phyloP scores from a whole-genome alignment of 768 basidiomycete genomes.

The Trametes maxima region DNA sequence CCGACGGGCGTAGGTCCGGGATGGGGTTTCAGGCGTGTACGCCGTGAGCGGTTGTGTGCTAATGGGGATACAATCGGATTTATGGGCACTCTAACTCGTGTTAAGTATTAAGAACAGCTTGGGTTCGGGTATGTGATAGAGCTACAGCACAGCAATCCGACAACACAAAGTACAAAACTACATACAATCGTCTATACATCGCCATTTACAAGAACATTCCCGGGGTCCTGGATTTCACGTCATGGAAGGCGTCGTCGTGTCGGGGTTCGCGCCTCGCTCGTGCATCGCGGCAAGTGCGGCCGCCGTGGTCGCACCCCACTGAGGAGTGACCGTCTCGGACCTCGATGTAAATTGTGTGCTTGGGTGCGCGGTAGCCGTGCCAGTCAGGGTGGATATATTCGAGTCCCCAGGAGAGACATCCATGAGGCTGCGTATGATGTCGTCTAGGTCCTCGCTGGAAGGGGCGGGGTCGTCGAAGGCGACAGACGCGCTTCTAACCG shows the following conservation, averaged over 20 bases:
- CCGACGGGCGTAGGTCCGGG: background rate
- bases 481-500: slow-evolving; percentile 40
- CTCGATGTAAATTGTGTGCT: slow-evolving; percentile 5
- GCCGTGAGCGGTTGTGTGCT: background rate
- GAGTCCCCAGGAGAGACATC: slow-evolving; percentile 6
- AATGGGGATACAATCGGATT: no score
- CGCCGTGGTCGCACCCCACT: slow-evolving; percentile 3
- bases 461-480: slow-evolving; percentile 37
- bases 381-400: background rate
- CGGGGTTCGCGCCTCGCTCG: background rate
- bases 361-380: background rate
- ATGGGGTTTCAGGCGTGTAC: background rate
- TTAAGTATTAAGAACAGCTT: no score
- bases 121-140: background rate
- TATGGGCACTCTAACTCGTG: no score
- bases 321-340: slow-evolving; percentile 21
- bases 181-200: background rate
- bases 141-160: background rate
- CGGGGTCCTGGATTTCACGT: background rate
- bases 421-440: slow-evolving; percentile 47
- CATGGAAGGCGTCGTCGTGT: background rate
- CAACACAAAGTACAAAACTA: background rate
- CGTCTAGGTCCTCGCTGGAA: slow-evolving; percentile 41
- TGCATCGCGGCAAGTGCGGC: background rate
- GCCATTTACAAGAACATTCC: background rate